These are phyloP conservation scores for Phytophthora syringae DNA, from an alignment of 352 stramenopile genomes.

Conservation along the genomic window DNA sequence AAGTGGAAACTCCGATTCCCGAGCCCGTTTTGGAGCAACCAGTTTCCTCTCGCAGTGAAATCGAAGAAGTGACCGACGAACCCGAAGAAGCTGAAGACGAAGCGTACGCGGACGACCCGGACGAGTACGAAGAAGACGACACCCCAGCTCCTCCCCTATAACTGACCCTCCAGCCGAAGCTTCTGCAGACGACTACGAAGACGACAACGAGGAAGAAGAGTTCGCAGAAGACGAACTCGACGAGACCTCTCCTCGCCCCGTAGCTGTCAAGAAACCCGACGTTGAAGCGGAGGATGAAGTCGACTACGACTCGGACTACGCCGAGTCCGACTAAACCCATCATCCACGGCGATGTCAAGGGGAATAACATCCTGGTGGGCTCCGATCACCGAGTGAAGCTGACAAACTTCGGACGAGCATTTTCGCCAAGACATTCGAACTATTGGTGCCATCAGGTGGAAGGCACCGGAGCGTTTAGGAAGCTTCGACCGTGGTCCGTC, in stretches of 20 bases:
- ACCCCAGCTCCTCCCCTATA: conserved; percentile 3
- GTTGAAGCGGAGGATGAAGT: conserved; percentile 44
- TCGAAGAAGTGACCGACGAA: conserved; percentile 26
- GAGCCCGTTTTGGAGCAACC: conserved; percentile 1
- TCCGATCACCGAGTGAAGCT: conserved; percentile 38
- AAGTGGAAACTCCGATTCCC: conserved; percentile 4
- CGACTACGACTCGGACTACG: conserved; percentile 60
- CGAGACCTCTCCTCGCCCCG: conserved; percentile 19
- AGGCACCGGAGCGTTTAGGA: conserved; percentile 37
- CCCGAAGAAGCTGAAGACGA: conserved; percentile 18
- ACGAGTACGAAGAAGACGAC: conserved; percentile 49
- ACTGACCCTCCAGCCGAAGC: conserved; percentile 3
- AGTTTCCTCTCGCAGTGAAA: conserved; percentile 22
- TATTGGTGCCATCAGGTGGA: conserved; percentile 40
- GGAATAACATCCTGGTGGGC: conserved; percentile 82
- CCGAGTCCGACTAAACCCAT: conserved; percentile 53
- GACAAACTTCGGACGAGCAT: conserved; percentile 41
- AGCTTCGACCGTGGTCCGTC: conserved; percentile 22
- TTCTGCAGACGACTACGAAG: conserved; percentile 33
- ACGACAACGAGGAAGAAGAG: conserved; percentile 30
- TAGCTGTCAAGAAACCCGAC: conserved; percentile 19
- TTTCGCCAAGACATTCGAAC: conserved; percentile 24
- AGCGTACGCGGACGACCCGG: conserved; percentile 46
- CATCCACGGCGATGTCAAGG: conserved; percentile 80
- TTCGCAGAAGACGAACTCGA: conserved; percentile 34